Evolutionary conservation across 1,284 basidiomycete species (phyloP).

Genomic region (Phenoliferia sp.): DNA sequence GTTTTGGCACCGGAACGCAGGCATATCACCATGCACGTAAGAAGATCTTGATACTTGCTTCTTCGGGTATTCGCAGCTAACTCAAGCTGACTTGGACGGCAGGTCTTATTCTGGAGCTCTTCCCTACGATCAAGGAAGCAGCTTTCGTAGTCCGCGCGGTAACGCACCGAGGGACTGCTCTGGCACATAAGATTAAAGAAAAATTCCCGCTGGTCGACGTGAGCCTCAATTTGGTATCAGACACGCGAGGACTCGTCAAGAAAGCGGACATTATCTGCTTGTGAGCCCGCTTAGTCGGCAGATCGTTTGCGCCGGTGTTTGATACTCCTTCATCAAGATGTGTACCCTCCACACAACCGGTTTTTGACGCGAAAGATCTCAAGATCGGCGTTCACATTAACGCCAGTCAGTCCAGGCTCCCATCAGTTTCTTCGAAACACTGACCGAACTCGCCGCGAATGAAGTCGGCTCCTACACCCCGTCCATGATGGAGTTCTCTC

Average conservation of each 20-base stretch:
- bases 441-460: not conserved
- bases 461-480: slow-evolving; percentile 35
- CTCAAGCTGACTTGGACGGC: too few relatives aligned
- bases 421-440: not conserved
- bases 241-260: not conserved
- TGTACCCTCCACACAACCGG: slow-evolving; percentile 28
- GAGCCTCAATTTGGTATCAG: not conserved
- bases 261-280: slow-evolving; percentile 33
- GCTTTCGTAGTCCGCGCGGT: slow-evolving; percentile 13
- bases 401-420: slow-evolving; percentile 11
- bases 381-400: slow-evolving; percentile 26
- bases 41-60: not conserved
- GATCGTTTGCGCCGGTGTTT: not conserved
- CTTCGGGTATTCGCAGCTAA: not conserved
- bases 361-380: slow-evolving; percentile 19
- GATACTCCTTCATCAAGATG: slow-evolving; percentile 16
- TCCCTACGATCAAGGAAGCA: slow-evolving; percentile 8
- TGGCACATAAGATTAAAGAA: not conserved
- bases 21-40: slow-evolving; percentile 30
- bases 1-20: slow-evolving; percentile 33
- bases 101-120: slow-evolving; percentile 30
- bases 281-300: slow-evolving; percentile 2
- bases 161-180: not conserved
- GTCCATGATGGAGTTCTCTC: slow-evolving; percentile 33
- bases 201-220: slow-evolving; percentile 1